Evolutionary conservation across 2,329 filamentous ascomycete species (phyloP).

Genomic region (Ascochyta koolunga): DNA sequence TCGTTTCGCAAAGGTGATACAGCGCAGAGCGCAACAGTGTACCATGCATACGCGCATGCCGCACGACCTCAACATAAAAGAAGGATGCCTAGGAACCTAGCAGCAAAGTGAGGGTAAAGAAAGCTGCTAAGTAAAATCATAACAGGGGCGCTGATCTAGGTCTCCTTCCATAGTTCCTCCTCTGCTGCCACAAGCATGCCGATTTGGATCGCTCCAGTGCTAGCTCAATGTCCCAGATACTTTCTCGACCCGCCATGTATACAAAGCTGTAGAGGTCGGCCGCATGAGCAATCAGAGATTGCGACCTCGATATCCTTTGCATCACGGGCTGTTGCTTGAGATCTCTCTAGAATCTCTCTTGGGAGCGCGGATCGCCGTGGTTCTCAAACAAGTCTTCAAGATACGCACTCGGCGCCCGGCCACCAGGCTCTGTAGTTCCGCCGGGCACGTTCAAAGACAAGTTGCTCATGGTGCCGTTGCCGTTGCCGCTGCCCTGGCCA

Average conservation of each 20-base stretch:
- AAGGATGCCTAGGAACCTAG: neutral
- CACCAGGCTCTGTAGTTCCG: slow-evolving; percentile 56
- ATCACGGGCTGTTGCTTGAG: slow-evolving; percentile 14
- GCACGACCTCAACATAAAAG: slow-evolving; percentile 4
- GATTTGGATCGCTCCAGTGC: slow-evolving; percentile 1
- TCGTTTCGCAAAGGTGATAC: slow-evolving; percentile 9
- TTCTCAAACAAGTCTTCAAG: slow-evolving; percentile 88
- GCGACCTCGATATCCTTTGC: slow-evolving; percentile 2
- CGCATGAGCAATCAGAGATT: neutral
- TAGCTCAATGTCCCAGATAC: slow-evolving; percentile 10
- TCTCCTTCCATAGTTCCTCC: neutral
- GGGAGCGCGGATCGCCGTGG: slow-evolving; percentile 54
- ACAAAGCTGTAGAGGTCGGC: neutral
- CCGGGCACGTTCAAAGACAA: slow-evolving; percentile 67
- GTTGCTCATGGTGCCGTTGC: slow-evolving; percentile 68
- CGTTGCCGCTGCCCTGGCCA: slow-evolving; percentile 32
- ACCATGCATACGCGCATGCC: slow-evolving; percentile 6
- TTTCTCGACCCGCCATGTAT: neutral
- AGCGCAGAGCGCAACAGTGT: neutral
- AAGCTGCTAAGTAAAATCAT: neutral
- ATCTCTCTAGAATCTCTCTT: slow-evolving; percentile 41
- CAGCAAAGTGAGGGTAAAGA: too few species aligned
- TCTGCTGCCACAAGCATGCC: neutral
- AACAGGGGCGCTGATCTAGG: neutral
- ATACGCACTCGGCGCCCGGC: slow-evolving; percentile 84